Evolutionary conservation across 306 rosid species (phyloP), one percentile per base, ranked within the genome.

Genomic region (Pyrus betulifolia): DNA sequence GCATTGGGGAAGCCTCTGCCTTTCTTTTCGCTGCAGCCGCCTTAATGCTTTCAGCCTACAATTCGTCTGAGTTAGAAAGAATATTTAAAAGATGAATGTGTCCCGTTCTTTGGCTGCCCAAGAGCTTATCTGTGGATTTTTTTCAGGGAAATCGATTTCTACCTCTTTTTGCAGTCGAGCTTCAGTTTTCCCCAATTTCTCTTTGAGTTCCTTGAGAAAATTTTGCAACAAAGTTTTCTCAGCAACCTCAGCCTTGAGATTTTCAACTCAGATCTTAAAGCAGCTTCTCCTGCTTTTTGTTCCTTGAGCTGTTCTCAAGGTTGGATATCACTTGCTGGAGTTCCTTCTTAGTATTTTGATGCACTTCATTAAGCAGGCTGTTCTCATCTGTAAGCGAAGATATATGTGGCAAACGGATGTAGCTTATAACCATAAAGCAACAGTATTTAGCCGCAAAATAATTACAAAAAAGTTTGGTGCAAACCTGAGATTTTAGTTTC

Each of bases 401-500:
- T 72, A 92, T 88, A 98, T 95, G 91, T 77, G 65, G 75, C 72
- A 78, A 74, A 64, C 46, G n/a, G 28, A 71, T 5, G 17, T 44
- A 71, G 1, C 12, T 21, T 19, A 54, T 55, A 9, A 70, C 49
- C 51, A 28, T 11, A 74, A 25, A 76, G 38, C 18, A 52, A 69
- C 62, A 70, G 3, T 38, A 70, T 61, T 27, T 58, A 70, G 67
- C 28, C 8, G 63, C 46, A 65, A 61, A 63, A 19, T 61, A 49
- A 74, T 49, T 11, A 55, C 22, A 46, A 13, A 22, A 58, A 69
- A 31, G n/a, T 59, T 69, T 40, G 28, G n/a, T 49, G 51, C 82
- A 65, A 84, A 96, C 99, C 99, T 96, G 93, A 59, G 93, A 92
- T 73, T 91, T 87, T 60, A 96, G 81, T 70, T 82, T 77, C 83